Percentiles rank a stretch among this genome's conserved stretches.
phyloP scores from a whole-genome alignment of 495 filamentous ascomycete species.

The Copromyces sp. region DNA sequence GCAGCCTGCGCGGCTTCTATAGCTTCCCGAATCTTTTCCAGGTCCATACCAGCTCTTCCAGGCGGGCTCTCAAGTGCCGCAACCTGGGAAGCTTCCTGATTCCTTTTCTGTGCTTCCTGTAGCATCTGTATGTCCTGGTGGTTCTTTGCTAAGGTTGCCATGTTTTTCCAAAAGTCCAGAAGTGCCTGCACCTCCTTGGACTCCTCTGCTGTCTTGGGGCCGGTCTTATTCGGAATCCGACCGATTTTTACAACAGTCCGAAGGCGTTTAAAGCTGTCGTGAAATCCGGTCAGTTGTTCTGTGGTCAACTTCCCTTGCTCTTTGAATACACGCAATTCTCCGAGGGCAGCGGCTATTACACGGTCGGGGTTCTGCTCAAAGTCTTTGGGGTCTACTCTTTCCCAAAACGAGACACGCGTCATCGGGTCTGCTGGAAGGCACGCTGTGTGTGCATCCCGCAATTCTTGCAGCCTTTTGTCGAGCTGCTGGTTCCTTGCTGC shows the following conservation, averaged over 20 bases:
- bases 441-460: not conserved
- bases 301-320: not conserved
- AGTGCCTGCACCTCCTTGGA: not conserved
- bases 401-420: not conserved
- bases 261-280: not conserved
- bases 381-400: not conserved
- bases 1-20: not conserved
- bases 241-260: not conserved
- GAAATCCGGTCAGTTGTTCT: not conserved
- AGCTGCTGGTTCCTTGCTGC: not conserved
- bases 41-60: no score
- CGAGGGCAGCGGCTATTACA: not conserved
- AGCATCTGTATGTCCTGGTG: not conserved
- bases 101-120: not conserved
- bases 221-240: not conserved
- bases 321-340: not conserved
- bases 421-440: not conserved
- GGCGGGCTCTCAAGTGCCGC: not conserved
- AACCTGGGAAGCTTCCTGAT: not conserved
- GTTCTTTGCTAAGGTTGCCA: not conserved
- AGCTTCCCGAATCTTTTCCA: no score
- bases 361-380: not conserved
- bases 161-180: not conserved
- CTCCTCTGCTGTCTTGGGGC: not conserved
- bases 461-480: not conserved